Percentiles rank a stretch among this genome's conserved stretches.
Evolutionary conservation across 306 rosid genomes (phyloP).

Genomic region (Boehmeria nivea): DNA sequence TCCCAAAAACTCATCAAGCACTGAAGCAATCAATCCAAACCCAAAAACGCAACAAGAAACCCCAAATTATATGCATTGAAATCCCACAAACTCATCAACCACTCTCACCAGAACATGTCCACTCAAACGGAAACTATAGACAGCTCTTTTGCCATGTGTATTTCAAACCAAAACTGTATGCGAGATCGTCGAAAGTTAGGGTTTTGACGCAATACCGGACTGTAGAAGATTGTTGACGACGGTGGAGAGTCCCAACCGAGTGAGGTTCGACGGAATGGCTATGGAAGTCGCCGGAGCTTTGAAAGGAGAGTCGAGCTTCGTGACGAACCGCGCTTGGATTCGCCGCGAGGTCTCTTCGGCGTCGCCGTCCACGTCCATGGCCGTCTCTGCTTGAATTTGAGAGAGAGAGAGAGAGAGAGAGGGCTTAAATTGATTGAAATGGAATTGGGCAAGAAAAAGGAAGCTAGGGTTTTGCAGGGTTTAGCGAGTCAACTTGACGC

Average conservation of each 20-base stretch:
- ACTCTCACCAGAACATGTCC: constrained; percentile 27
- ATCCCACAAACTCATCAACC: background rate
- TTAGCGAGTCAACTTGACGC: no score
- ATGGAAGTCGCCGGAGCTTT: constrained; percentile 48
- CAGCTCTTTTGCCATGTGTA: no score
- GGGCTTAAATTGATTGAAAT: no score
- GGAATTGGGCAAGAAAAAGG: background rate
- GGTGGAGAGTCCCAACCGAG: constrained; percentile 76
- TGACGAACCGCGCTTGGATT: constrained; percentile 74
- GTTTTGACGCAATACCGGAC: constrained; percentile 24
- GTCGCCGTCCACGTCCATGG: constrained; percentile 43
- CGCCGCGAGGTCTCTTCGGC: constrained; percentile 36
- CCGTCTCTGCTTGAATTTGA: background rate
- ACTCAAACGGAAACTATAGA: no score
- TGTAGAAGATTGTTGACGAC: constrained; percentile 66
- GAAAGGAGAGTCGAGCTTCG: constrained; percentile 46
- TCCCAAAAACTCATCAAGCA: no score
- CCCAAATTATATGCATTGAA: background rate
- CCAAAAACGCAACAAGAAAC: background rate
- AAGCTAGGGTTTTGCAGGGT: constrained; percentile 9
- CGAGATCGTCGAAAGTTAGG: background rate
- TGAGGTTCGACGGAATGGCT: constrained; percentile 63
- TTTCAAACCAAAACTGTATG: no score
- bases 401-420: background rate
- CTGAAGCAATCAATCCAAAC: no score